Evolutionary conservation across 2,329 filamentous ascomycete species (phyloP).

Genomic region (Aspergillus niger): DNA sequence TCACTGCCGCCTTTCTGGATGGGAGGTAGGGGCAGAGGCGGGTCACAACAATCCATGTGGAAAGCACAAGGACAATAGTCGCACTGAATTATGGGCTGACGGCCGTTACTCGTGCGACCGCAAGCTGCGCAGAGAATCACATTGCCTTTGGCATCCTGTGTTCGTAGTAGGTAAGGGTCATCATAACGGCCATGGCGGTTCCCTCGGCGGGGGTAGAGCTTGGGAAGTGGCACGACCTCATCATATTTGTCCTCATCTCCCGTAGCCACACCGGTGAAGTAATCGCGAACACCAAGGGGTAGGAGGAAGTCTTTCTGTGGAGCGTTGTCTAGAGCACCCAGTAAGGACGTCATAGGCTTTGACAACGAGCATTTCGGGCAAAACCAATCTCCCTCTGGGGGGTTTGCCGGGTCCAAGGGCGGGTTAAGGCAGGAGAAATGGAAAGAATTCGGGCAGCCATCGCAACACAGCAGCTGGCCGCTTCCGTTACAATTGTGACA

Average conservation of each 20-base stretch:
- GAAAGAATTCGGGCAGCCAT: conserved; percentile 86
- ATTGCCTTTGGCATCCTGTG: conserved; percentile 71
- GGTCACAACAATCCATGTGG: conserved; percentile 91
- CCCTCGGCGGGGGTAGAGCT: conserved; percentile 26
- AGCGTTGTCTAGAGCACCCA: conserved; percentile 66
- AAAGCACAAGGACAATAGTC: conserved; percentile 79
- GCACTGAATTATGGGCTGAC: conserved; percentile 79
- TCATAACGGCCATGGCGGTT: conserved; percentile 29
- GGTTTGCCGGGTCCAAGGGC: conserved; percentile 63
- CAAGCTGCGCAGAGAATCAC: conserved; percentile 77
- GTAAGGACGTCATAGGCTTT: conserved; percentile 64
- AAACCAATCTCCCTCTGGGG: conserved; percentile 76
- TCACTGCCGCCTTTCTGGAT: conserved; percentile 51
- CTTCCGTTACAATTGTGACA: conserved; percentile 83
- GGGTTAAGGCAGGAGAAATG: conserved; percentile 89
- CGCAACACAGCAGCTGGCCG: conserved; percentile 88
- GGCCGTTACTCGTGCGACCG: conserved; percentile 63
- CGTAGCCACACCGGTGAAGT: conserved; percentile 78
- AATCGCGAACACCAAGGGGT: conserved; percentile 69
- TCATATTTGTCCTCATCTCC: conserved; percentile 79
- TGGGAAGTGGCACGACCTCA: conserved; percentile 55
- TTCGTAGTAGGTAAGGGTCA: conserved; percentile 47
- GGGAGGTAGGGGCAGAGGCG: conserved; percentile 78
- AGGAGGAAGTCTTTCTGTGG: conserved; percentile 74
- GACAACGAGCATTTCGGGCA: conserved; percentile 65